These are phyloP conservation scores for Aureobasidium sp. DNA, from an alignment of 2,329 filamentous ascomycete species.

Conservation along the genomic window DNA sequence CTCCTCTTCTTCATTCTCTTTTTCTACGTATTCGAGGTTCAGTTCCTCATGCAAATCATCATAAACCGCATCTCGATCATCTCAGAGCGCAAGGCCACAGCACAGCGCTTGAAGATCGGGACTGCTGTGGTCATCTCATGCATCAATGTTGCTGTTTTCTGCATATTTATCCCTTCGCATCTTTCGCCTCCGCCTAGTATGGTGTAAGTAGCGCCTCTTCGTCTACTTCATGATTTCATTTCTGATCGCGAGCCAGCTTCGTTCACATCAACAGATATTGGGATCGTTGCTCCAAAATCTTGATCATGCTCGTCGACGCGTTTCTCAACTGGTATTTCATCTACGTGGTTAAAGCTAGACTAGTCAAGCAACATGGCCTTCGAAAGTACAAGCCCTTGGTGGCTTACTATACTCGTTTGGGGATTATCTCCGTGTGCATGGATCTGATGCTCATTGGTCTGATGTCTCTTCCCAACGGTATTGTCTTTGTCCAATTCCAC, in stretches of 20 bases:
- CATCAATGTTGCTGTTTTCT: slow-evolving; percentile 22
- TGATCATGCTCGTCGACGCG: slow-evolving; percentile 33
- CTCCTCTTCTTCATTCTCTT: slow-evolving; percentile 18
- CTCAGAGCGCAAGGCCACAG: slow-evolving; percentile 18
- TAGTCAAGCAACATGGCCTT: slow-evolving; percentile 40
- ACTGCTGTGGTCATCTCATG: slow-evolving; percentile 34
- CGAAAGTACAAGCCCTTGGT: slow-evolving; percentile 46
- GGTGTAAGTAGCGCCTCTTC: slow-evolving; percentile 20
- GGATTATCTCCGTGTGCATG: slow-evolving; percentile 44
- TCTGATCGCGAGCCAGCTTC: slow-evolving; percentile 20
- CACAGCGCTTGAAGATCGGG: slow-evolving; percentile 29
- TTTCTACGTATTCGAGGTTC: slow-evolving; percentile 21
- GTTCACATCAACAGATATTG: slow-evolving; percentile 31
- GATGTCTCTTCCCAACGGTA: slow-evolving; percentile 5
- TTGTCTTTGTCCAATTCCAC: slow-evolving; percentile 42
- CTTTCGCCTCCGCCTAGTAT: slow-evolving; percentile 24
- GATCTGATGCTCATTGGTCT: slow-evolving; percentile 26
- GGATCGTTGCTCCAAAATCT: slow-evolving; percentile 32
- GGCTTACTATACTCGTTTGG: slow-evolving; percentile 44
- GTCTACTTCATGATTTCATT: background rate
- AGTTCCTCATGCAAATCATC: slow-evolving; percentile 30
- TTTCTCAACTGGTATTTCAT: slow-evolving; percentile 34
- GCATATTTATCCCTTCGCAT: slow-evolving; percentile 35
- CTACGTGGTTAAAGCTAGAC: slow-evolving; percentile 38
- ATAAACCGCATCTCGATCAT: slow-evolving; percentile 30